Base-by-base conservation (phyloP, 306 rosid genomes). In the Cucumis cinereus region DNA sequence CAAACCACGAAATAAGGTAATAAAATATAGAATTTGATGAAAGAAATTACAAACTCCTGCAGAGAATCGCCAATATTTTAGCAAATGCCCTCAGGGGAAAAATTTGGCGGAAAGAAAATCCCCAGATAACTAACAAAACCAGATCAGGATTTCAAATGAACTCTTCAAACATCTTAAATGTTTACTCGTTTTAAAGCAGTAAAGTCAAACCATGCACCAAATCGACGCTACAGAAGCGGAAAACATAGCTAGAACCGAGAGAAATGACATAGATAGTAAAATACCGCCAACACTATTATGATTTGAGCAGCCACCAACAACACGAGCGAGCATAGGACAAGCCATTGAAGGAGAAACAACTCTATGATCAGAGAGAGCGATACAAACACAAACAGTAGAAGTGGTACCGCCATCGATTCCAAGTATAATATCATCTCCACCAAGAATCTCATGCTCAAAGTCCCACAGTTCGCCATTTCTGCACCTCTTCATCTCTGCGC, bases 231-330 rank as follows among this genome's bases (percentile, higher is more conserved):
- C 17, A 38, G 36, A 19, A 38, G 26, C 26, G 22, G 41, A 24
- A 77, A 52, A 6, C 6, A 11, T 19, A 40, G 15, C 13, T 35
- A 64, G 4, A 1, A 40, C 68, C 8, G 22, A 26, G 40, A 47
- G 69, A 47, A 19, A 26, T 26, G n/a, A 40, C 8, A 57, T 9
- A 17, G 17, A 77, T 14, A 26, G 30, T 16, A 12, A 57, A 59
- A 67, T 80, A 93, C 98, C 98, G 77, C 98, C 98, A 75, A 89
- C 91, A 71, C 98, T 91, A 78, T 93, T 93, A 82, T 91, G 98
- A 78, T 93, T 93, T 78, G 98, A 89, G 86, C 93, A 93, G 60
- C 98, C 98, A 58, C 96, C 90, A 71, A 89, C 91, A 75, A 96
- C 90, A 16, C 93, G 92, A 1, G 92, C 89, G 57, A 93, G 92